Base-by-base conservation (phyloP, 1,284 basidiomycete species). In the Microbotryum violaceum region DNA sequence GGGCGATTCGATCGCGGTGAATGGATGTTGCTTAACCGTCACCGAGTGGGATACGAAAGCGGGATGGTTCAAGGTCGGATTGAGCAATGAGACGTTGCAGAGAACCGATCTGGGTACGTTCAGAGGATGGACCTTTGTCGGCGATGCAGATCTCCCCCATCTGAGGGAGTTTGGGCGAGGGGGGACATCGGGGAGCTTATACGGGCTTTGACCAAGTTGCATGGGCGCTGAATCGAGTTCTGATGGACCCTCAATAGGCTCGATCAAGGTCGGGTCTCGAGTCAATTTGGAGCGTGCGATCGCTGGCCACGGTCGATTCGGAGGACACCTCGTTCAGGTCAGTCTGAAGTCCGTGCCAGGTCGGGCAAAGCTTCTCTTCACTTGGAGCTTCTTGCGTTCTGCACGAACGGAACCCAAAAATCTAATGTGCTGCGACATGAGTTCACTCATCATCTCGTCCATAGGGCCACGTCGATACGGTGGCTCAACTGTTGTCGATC, bases 261-360 rank as follows among this genome's bases (percentile, higher is more conserved):
- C 89, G 70, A 80, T 90, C 63, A 82, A 82, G 67, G 84, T 86
- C 9, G 90, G 89, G 6, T 86, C 90, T 70, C 81, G 84, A 68
- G 83, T 97, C 58, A 97, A 98, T 76, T 82, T 94, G 56, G 94
- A 99, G 79, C 83, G 94, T 53, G 94, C 94, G 3, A 93, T 98
- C 91, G 85, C 85, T 18, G 86, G 87, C 1, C 88, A 94, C 77
- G 85, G 85, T 12, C 81, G 94, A 50, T 97, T 98, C 72, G 94
- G 94, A 31, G 94, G 94, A 7, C 94, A 99, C 75, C 93, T 97
- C 74, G 96, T 98, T 7, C 94, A 97, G 82, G 91, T 89, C 69
- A 61, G 81, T 70, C 18, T 47, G 54, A 29, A 46, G 45, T 48
- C 20, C 2, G 18, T 21, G 45, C n/a, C 58, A 54, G 6, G 60